Percentiles rank a stretch among this genome's conserved stretches.
phyloP scores from a whole-genome alignment of 2,329 filamentous ascomycete genomes.

The Polychaeton citri region DNA sequence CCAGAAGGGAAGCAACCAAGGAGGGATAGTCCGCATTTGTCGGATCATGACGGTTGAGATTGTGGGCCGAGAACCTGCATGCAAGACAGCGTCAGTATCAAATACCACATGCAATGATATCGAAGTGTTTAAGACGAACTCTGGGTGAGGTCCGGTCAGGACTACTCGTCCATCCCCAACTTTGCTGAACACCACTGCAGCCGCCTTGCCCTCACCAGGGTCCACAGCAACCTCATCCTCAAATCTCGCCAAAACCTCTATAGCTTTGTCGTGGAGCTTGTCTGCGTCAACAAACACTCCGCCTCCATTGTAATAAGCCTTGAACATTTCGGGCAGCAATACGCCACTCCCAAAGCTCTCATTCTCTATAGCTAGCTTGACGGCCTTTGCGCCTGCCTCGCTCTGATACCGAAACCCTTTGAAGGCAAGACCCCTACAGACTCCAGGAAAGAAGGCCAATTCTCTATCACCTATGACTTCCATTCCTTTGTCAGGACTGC shows the following conservation, averaged over 20 bases:
- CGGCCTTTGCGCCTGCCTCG: conserved; percentile 68
- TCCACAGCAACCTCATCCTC: conserved; percentile 62
- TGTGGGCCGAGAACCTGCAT: conserved; percentile 64
- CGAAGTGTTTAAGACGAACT: conserved; percentile 59
- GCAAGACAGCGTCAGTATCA: background rate
- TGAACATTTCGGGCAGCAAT: conserved; percentile 46
- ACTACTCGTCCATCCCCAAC: conserved; percentile 69
- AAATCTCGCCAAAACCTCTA: conserved; percentile 76
- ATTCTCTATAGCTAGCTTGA: conserved; percentile 51
- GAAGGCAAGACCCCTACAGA: conserved; percentile 76
- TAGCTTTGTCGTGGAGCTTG: conserved; percentile 45
- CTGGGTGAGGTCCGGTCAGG: conserved; percentile 80
- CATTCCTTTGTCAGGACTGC: conserved; percentile 49
- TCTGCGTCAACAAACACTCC: conserved; percentile 79
- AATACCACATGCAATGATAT: conserved; percentile 6
- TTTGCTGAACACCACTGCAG: conserved; percentile 62
- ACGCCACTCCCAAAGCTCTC: conserved; percentile 37
- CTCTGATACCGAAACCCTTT: conserved; percentile 81
- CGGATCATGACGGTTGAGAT: conserved; percentile 52
- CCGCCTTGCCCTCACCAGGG: conserved; percentile 58
- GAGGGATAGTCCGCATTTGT: conserved; percentile 54
- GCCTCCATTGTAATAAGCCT: conserved; percentile 85
- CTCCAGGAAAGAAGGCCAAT: conserved; percentile 76
- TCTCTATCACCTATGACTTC: conserved; percentile 80
- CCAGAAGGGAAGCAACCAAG: conserved; percentile 53